These are phyloP conservation scores for Rubroboletus satanas DNA, from an alignment of 768 basidiomycete genomes.

Conservation along the genomic window DNA sequence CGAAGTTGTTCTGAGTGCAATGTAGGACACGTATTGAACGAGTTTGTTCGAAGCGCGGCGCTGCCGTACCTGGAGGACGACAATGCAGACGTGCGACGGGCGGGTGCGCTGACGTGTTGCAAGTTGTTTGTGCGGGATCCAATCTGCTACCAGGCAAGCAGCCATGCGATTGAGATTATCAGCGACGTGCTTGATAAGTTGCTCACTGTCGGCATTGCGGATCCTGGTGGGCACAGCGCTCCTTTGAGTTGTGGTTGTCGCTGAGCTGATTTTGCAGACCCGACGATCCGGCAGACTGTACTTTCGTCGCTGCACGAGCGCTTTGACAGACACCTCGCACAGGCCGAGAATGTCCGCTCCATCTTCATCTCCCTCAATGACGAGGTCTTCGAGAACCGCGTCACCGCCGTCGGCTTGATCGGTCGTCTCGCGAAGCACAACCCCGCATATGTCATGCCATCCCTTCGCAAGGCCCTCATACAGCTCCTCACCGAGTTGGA, in stretches of 20 bases:
- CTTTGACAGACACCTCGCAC: conserved; percentile 95
- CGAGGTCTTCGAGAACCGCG: conserved; percentile 90
- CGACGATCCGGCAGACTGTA: conserved; percentile 81
- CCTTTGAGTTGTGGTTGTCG: conserved; percentile 1
- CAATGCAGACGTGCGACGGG: conserved; percentile 77
- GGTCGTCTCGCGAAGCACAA: conserved; percentile 93
- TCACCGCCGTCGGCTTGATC: conserved; percentile 86
- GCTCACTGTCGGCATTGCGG: conserved; percentile 90
- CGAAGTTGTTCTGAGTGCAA: conserved; percentile 9
- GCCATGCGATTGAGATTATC: conserved; percentile 93
- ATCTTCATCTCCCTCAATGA: conserved; percentile 97
- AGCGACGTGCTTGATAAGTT: conserved; percentile 98
- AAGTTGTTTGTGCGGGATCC: conserved; percentile 90
- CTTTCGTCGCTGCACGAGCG: conserved; percentile 83
- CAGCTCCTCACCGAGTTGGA: conserved; percentile 95
- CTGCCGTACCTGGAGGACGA: conserved; percentile 94
- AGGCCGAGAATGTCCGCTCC: conserved; percentile 97
- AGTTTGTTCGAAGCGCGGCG: conserved; percentile 90
- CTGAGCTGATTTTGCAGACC: conserved; percentile 38
- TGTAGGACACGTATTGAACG: conserved; percentile 86
- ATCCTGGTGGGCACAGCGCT: conserved; percentile 64
- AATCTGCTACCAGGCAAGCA: conserved; percentile 93
- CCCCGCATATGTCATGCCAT: conserved; percentile 98
- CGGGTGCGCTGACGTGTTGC: conserved; percentile 90
- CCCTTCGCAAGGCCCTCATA: conserved; percentile 89